These are phyloP conservation scores for Plectosphaerella sp. DNA, from an alignment of 2,329 filamentous ascomycete genomes.

Conservation along the genomic window DNA sequence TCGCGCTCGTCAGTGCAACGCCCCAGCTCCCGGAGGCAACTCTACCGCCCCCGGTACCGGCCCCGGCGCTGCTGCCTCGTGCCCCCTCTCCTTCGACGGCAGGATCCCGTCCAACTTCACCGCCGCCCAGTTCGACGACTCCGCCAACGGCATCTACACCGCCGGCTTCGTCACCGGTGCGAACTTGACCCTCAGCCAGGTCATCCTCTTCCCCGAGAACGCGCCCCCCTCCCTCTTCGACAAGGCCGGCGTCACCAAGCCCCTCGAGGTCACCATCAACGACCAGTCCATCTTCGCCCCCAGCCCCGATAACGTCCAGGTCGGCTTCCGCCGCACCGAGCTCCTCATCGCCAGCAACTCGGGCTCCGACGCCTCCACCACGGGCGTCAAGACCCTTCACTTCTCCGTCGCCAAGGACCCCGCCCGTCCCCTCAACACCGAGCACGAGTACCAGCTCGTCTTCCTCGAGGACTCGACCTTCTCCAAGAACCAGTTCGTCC, in stretches of 20 bases:
- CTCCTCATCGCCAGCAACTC: slow-evolving; percentile 46
- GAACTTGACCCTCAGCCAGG: slow-evolving; percentile 44
- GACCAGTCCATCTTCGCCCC: slow-evolving; percentile 58
- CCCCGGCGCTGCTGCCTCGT: slow-evolving; percentile 17
- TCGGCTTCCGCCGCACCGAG: slow-evolving; percentile 57
- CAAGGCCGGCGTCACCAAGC: slow-evolving; percentile 24
- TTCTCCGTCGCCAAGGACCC: slow-evolving; percentile 53
- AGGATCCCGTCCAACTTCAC: slow-evolving; percentile 34
- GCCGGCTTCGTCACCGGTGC: slow-evolving; percentile 48
- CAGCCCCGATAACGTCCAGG: slow-evolving; percentile 42
- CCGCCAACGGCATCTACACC: slow-evolving; percentile 40
- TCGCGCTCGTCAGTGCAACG: background rate
- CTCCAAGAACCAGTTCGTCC: slow-evolving; percentile 46
- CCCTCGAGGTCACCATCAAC: slow-evolving; percentile 50
- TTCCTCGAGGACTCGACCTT: slow-evolving; percentile 43
- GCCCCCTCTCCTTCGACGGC: slow-evolving; percentile 40
- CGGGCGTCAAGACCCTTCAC: slow-evolving; percentile 57
- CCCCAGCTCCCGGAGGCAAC: background rate
- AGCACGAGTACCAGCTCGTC: slow-evolving; percentile 56
- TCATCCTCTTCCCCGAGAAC: slow-evolving; percentile 41
- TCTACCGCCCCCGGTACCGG: too few species aligned
- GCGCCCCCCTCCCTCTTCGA: slow-evolving; percentile 32
- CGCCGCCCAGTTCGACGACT: slow-evolving; percentile 38
- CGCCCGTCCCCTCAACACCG: slow-evolving; percentile 48
- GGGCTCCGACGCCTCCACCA: slow-evolving; percentile 45